Conservation (phyloP, 495 filamentous ascomycete species). For the Penicillium pulvis region DNA sequence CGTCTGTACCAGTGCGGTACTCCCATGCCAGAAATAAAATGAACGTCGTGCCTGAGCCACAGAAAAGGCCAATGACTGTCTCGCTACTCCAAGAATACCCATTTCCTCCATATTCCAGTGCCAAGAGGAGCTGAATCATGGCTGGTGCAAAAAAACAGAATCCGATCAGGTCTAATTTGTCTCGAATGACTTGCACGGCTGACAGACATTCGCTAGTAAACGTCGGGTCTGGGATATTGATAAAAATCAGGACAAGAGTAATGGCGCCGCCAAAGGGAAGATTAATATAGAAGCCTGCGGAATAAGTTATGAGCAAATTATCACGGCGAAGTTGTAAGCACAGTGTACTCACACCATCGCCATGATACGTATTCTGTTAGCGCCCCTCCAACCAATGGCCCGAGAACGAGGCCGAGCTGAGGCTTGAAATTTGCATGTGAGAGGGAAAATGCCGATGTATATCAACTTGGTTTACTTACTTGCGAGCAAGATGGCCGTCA, state of each 20-base stretch:
- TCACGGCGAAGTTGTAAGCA: background rate
- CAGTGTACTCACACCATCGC: conserved; percentile 52
- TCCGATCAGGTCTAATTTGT: conserved; percentile 48
- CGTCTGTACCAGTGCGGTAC: conserved; percentile 43
- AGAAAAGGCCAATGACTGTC: conserved; percentile 52
- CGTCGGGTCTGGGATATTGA: conserved; percentile 49
- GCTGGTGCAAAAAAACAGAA: conserved; percentile 47
- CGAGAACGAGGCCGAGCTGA: conserved; percentile 42
- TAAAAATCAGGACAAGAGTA: conserved; percentile 45
- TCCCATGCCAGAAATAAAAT: conserved; percentile 51
- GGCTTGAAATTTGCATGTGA: conserved; percentile 23
- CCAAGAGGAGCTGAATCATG: conserved; percentile 50
- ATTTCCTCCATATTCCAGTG: conserved; percentile 48
- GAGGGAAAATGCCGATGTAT: conserved; percentile 36
- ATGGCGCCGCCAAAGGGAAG: conserved; percentile 59
- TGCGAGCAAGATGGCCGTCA: conserved; percentile 10
- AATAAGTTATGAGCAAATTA: background rate
- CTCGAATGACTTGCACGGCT: conserved; percentile 25
- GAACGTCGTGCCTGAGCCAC: conserved; percentile 45
- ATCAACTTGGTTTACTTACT: conserved; percentile 28
- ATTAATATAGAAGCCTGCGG: conserved; percentile 63
- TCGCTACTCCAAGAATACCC: conserved; percentile 47
- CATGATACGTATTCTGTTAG: conserved; percentile 56
- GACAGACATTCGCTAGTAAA: conserved; percentile 38
- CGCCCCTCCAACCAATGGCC: conserved; percentile 60